A percentile compares a stretch with the other conserved stretches of the same genome.
Conservation (phyloP, 2,329 filamentous ascomycete species). For the Alternaria ethzedia region DNA sequence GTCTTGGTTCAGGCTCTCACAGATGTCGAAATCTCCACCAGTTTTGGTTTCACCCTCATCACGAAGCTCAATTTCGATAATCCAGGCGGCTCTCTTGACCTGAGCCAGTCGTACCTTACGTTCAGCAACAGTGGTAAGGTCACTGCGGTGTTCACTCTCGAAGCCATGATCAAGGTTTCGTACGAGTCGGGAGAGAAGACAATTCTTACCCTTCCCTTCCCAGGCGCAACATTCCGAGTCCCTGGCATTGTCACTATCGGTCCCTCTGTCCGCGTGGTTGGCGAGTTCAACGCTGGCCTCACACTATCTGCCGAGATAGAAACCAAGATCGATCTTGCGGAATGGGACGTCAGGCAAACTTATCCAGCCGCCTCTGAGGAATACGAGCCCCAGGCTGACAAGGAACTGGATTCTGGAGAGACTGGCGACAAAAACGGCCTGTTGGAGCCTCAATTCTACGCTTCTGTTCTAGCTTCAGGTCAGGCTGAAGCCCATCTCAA, state of each 20-base stretch:
- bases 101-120: conserved; percentile 8
- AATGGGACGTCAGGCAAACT: conserved; percentile 7
- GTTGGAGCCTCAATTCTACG: conserved; percentile 7
- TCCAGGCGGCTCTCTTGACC: conserved; percentile 1
- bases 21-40: conserved; percentile 5
- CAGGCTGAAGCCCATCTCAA: not conserved
- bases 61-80: conserved; percentile 3
- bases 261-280: conserved; percentile 3
- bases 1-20: conserved; percentile 2
- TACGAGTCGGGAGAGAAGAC: conserved; percentile 2
- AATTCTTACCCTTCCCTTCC: conserved; percentile 8
- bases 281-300: conserved; percentile 1
- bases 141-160: conserved; percentile 7
- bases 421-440: conserved; percentile 6
- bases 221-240: conserved; percentile 9
- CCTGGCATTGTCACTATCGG: conserved; percentile 17
- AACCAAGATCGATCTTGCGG: conserved; percentile 6
- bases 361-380: not conserved
- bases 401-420: conserved; percentile 2
- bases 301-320: conserved; percentile 1
- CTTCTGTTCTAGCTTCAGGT: not conserved
- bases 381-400: conserved; percentile 1
- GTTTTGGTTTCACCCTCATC: conserved; percentile 13
- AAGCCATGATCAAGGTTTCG: conserved; percentile 3
- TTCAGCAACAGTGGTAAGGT: conserved; percentile 10